Percentiles rank a stretch among this genome's conserved stretches.
Conservation (phyloP, 1,139 yeast species). For the Geotrichum candidum region DNA sequence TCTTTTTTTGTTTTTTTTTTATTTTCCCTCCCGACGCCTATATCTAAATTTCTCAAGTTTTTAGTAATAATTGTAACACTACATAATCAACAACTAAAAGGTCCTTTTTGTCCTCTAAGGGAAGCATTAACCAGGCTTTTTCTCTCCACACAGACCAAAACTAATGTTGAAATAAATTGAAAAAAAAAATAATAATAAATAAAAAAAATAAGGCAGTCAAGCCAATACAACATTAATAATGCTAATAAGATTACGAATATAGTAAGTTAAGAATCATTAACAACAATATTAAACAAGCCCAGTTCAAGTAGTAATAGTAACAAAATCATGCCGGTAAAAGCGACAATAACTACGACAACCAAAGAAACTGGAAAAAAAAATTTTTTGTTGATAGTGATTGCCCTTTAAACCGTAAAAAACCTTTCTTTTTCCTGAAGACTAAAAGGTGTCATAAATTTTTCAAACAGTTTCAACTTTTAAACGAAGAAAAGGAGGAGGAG, state of each 20-base stretch:
- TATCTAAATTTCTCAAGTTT: too few relatives aligned
- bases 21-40: not conserved
- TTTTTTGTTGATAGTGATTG: not conserved
- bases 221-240: too few relatives aligned
- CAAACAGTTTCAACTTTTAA: not conserved
- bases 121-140: not conserved
- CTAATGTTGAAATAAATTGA: too few relatives aligned
- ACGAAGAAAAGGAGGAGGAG: not conserved
- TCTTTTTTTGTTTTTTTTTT: not conserved
- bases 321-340: not conserved
- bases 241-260: too few relatives aligned
- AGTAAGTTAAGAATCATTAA: not conserved
- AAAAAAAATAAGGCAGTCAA: too few relatives aligned
- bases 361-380: not conserved
- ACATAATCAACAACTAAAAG: too few relatives aligned
- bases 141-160: not conserved
- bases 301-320: not conserved
- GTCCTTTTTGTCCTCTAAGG: not conserved
- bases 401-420: not conserved
- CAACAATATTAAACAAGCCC: not conserved
- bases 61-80: too few relatives aligned
- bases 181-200: too few relatives aligned
- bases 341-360: not conserved
- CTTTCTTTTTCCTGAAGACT: not conserved
- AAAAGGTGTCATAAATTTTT: not conserved